Conservation (phyloP, 192 early-diverging fungal species). For the Gaertneriomyces sp. region DNA sequence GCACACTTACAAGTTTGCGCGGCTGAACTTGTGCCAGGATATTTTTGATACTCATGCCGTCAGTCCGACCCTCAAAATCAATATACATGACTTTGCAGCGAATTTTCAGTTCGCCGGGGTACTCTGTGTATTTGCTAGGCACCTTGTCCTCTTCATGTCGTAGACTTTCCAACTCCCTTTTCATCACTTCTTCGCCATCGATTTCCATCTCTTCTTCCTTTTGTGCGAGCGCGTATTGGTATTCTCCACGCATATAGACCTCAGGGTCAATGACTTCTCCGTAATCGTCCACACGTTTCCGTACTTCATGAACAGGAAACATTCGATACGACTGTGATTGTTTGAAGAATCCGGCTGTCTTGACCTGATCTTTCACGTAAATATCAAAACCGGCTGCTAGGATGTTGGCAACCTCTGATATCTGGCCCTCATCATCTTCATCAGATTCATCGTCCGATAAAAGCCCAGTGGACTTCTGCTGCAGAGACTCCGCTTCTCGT, state of each 20-base stretch:
- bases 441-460: conserved; percentile 64
- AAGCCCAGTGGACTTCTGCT: conserved; percentile 54
- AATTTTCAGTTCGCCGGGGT: conserved; percentile 56
- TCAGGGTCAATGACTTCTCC: conserved; percentile 74
- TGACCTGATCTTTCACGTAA: conserved; percentile 73
- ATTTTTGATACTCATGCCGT: conserved; percentile 79
- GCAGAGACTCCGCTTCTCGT: conserved; percentile 58
- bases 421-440: conserved; percentile 60
- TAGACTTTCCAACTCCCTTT: conserved; percentile 48
- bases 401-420: conserved; percentile 44
- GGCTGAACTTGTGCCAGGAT: conserved; percentile 79
- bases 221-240: conserved; percentile 33
- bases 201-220: conserved; percentile 35
- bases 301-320: conserved; percentile 84
- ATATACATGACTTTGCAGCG: conserved; percentile 77
- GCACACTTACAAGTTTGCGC: conserved; percentile 66
- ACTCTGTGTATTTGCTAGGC: conserved; percentile 77
- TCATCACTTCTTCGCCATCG: background rate
- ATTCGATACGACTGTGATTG: conserved; percentile 69
- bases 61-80: conserved; percentile 89
- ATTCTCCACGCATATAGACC: conserved; percentile 31
- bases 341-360: conserved; percentile 73
- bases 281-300: conserved; percentile 89
- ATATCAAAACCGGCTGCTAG: conserved; percentile 68
- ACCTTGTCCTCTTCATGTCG: conserved; percentile 50